Conservation (phyloP, 768 basidiomycete genomes). For the Obba rivulosa region DNA sequence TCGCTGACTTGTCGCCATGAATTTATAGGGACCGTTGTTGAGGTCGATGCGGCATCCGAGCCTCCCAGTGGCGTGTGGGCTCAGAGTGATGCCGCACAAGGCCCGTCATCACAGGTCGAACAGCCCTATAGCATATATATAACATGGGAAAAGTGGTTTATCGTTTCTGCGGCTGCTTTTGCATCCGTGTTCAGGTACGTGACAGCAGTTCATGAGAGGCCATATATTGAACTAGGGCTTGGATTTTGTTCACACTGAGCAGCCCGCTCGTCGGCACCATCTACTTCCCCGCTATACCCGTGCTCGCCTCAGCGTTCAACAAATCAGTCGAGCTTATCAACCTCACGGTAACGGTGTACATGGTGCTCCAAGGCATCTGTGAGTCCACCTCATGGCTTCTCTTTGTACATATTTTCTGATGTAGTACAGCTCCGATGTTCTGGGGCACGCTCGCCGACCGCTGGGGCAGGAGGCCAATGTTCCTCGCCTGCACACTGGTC, state of each 20-base stretch:
- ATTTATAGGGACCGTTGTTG: too few species aligned
- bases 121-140: constrained; percentile 45
- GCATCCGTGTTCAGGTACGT: constrained; percentile 60
- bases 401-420: too few species aligned
- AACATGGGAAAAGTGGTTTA: constrained; percentile 58
- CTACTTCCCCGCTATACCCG: constrained; percentile 77
- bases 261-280: constrained; percentile 58
- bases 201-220: too few species aligned
- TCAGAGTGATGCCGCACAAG: too few species aligned
- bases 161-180: constrained; percentile 51
- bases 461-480: constrained; percentile 58
- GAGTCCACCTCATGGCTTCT: constrained; percentile 11
- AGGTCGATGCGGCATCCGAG: too few species aligned
- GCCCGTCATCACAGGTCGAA: too few species aligned
- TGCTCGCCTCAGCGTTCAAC: constrained; percentile 54
- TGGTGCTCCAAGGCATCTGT: constrained; percentile 65
- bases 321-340: constrained; percentile 70
- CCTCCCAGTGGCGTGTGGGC: too few species aligned
- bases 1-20: too few species aligned
- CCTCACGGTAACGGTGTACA: constrained; percentile 74
- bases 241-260: not conserved
- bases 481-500: constrained; percentile 57
- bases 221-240: too few species aligned
- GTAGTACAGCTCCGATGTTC: constrained; percentile 33
- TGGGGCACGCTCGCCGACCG: constrained; percentile 72